Evolutionary conservation across 306 rosid genomes (phyloP).

Genomic region (Quercus alba): DNA sequence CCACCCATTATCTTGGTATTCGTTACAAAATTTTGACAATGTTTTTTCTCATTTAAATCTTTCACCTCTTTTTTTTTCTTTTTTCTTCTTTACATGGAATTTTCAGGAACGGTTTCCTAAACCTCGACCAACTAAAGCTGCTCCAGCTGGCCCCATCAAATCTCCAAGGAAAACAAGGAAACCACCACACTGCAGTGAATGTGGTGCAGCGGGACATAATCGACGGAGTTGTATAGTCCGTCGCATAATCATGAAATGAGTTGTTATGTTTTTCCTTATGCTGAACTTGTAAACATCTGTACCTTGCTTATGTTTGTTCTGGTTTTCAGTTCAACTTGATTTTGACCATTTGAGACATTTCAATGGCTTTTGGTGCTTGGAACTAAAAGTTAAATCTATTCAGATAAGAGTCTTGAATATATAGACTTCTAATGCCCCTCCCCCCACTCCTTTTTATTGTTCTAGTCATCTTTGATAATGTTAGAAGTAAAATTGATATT

Average conservation of each 20-base stretch:
- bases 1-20: background rate
- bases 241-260: background rate
- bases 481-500: background rate
- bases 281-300: background rate
- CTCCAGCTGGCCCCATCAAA: background rate
- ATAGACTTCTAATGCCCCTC: background rate
- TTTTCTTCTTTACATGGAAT: background rate
- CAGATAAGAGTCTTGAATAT: background rate
- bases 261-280: background rate
- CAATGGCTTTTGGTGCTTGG: background rate
- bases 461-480: background rate
- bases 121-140: background rate
- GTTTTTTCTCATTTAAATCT: background rate
- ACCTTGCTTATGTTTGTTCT: background rate
- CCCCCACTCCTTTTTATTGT: background rate
- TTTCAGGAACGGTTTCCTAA: background rate
- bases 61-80: background rate
- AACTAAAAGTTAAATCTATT: background rate
- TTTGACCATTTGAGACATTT: background rate
- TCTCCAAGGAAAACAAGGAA: background rate
- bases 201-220: conserved; percentile 20
- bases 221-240: conserved; percentile 1
- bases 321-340: background rate
- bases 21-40: background rate
- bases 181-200: conserved; percentile 1